These are phyloP conservation scores for Boehmeria nivea DNA, from an alignment of 306 rosid species.

Conservation along the genomic window DNA sequence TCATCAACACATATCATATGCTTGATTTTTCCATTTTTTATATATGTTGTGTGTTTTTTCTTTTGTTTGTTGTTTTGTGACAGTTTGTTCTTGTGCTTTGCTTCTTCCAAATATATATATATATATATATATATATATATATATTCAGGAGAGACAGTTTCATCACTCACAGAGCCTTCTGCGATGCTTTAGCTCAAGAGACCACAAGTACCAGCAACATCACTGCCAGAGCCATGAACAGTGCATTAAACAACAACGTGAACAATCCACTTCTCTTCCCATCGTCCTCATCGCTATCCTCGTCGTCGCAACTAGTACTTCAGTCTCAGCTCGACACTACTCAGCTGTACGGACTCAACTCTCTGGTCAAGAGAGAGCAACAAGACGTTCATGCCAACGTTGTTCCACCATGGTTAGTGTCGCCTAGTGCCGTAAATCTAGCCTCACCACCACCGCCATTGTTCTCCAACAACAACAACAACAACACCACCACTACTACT, in stretches of 20 bases:
- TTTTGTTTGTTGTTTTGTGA: background rate
- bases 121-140: too few species aligned
- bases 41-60: background rate
- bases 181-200: conserved; percentile 78
- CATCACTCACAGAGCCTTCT: conserved; percentile 84
- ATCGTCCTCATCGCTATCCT: conserved; percentile 16
- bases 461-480: conserved; percentile 3
- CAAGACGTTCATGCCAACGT: background rate
- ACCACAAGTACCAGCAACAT: conserved; percentile 16
- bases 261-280: conserved; percentile 21
- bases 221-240: conserved; percentile 26
- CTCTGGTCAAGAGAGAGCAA: conserved; percentile 2
- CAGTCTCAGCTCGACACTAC: conserved; percentile 19
- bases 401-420: conserved; percentile 20
- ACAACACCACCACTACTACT: background rate
- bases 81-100: too few species aligned
- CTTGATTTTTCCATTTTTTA: background rate
- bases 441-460: conserved; percentile 15
- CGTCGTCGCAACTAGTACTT: background rate
- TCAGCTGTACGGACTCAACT: background rate
- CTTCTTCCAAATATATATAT: too few species aligned
- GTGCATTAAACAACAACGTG: conserved; percentile 25
- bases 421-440: background rate
- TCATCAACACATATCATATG: background rate
- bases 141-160: conserved; percentile 78